phyloP scores from a whole-genome alignment of 1,284 basidiomycete genomes.

The Schizopora paradoxa region DNA sequence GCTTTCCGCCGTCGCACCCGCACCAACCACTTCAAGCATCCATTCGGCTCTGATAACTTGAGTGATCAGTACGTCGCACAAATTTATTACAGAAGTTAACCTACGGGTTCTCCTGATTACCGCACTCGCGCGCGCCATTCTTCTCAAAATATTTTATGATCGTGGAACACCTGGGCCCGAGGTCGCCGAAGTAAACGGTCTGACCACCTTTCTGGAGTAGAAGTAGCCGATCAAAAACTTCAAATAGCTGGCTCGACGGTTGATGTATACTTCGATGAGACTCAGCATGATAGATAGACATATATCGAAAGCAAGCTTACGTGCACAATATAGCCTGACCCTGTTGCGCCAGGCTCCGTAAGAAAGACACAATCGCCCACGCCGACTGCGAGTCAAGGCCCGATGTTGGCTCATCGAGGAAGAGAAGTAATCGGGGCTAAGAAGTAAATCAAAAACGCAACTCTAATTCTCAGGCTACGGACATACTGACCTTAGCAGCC shows the following conservation, averaged over 20 bases:
- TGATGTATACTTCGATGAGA: constrained; percentile 38
- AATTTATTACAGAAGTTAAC: constrained; percentile 16
- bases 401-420: constrained; percentile 79
- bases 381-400: constrained; percentile 87
- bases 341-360: constrained; percentile 75
- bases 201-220: constrained; percentile 62
- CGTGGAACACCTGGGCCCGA: constrained; percentile 51
- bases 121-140: constrained; percentile 43
- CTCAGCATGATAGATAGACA: not conserved
- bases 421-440: constrained; percentile 68
- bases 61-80: no score
- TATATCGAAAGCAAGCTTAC: constrained; percentile 18
- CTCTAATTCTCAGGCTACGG: not conserved
- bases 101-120: constrained; percentile 37
- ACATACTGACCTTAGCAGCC: constrained; percentile 52
- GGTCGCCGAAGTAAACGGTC: constrained; percentile 73
- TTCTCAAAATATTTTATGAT: constrained; percentile 66
- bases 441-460: constrained; percentile 13
- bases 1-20: constrained; percentile 40
- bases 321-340: constrained; percentile 76
- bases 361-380: constrained; percentile 77
- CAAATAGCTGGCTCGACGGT: constrained; percentile 69
- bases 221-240: constrained; percentile 60
- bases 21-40: constrained; percentile 66
- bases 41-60: constrained; percentile 51